Base-by-base conservation (phyloP, 2,329 filamentous ascomycete species). In the Penicillium sp. region DNA sequence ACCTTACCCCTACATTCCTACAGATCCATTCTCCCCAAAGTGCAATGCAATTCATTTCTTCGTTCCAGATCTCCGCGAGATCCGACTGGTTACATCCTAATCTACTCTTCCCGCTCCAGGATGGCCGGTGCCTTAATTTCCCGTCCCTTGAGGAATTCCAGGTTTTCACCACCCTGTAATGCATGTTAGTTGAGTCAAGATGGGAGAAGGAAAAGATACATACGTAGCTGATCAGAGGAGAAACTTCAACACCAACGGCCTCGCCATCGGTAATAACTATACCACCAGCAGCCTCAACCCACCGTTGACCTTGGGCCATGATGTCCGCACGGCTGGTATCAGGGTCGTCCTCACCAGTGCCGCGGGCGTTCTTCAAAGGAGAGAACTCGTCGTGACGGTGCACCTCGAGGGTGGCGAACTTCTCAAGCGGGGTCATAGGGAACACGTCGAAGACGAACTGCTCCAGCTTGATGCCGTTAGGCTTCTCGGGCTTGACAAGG, bases 361-460 rank as follows among this genome's bases (percentile, higher is more conserved):
- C 91, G 61, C 81, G 83, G 11, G 85, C 86, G 72, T 99, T 99
- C 87, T 99, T 99, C 65, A 99, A 81, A 5, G 94, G 94, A 29
- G 92, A 97, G 80, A 99, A 99, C 78, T 99, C 94, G 67, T 99
- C 94, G 80, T 97, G 92, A 60, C 94, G 91, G 76, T 87, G 91
- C 51, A 99, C 94, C 78, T 99, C 94, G 79, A 97, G 88, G 76
- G 88, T 96, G 25, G 92, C 94, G 71, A 99, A 99, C 78, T 95
- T 92, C 65, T 87, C 83, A 62, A 99, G 85, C 19, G 87, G 80
- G 51, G 96, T 81, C 81, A 93, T 84, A 60, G 93, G 92, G 83
- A 99, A 99, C 71, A 96, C 94, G 73, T 99, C 94, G 72, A 99
- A 99, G 60, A 99, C 92, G 69, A 97, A 99, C 78, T 97, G 94